These are phyloP conservation scores for Ogataea hybrid DNA, from an alignment of 1,139 yeast species.

Conservation along the genomic window DNA sequence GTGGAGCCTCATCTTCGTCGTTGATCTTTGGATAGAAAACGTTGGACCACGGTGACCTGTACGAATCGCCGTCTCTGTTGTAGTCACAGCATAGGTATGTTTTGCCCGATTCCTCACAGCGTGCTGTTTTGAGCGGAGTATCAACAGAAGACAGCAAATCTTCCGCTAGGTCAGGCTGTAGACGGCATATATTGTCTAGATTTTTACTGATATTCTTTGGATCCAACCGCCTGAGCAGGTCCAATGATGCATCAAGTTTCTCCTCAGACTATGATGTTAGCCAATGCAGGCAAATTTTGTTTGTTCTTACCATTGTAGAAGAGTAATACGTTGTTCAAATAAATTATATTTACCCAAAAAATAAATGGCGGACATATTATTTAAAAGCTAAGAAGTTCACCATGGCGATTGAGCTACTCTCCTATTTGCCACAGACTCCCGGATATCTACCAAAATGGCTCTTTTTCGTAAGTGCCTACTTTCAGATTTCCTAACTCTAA, in stretches of 20 bases:
- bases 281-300: not conserved
- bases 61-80: conserved; percentile 91
- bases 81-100: conserved; percentile 86
- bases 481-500: conserved; percentile 5
- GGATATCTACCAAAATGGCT: conserved; percentile 70
- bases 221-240: conserved; percentile 79
- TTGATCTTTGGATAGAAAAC: conserved; percentile 62
- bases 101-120: conserved; percentile 61
- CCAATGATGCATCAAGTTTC: conserved; percentile 83
- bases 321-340: conserved; percentile 8
- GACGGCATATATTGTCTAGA: conserved; percentile 64
- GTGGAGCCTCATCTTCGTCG: conserved; percentile 68
- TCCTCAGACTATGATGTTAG: conserved; percentile 46
- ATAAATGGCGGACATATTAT: conserved; percentile 7
- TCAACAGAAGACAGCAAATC: conserved; percentile 87
- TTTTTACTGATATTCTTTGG: conserved; percentile 68
- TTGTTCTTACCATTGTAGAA: conserved; percentile 7
- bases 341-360: conserved; percentile 3
- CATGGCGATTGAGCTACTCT: conserved; percentile 6
- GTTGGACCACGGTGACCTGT: conserved; percentile 90
- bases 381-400: not conserved
- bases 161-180: conserved; percentile 82
- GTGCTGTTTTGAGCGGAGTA: conserved; percentile 65
- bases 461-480: conserved; percentile 42
- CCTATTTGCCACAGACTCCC: conserved; percentile 40